Base-by-base conservation (phyloP, 441 rosid species). In the Gossypium schwendimanii region DNA sequence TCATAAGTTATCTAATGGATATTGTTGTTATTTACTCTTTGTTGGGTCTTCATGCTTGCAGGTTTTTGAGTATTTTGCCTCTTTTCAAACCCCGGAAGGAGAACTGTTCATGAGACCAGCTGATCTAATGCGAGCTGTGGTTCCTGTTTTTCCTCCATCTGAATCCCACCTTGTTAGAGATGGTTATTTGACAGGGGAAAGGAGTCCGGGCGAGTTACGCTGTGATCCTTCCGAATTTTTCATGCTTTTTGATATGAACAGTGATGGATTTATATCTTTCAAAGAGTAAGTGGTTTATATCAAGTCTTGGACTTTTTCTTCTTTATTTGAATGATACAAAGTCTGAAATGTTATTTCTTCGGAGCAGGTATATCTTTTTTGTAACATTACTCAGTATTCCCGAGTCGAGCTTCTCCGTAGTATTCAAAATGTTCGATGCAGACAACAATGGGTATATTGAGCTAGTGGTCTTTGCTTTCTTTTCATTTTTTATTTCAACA, bases 51-150 rank as follows among this genome's bases (percentile, higher is more conserved):
- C 44, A 24, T 63, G 28, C 44, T 31, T 63, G 76, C 18, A 93
- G 98, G 94, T 95, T 14, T 95, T 95, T 63, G 95, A 88, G 83
- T 92, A 92, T 82, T 95, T 95, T 79, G 97, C 98, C 24, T 87
- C 93, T 67, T 78, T 62, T 64, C 75, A 77, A 72, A 80, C 83
- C 44, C 72, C 79, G 2, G 79, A 82, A 36, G 95, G 99, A 57
- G 96, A 95, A 81, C 69, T 87, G 65, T 82, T 91, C 17, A 91
- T 95, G 99, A 87, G 61, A 79, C 93, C 97, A 0, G 90, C 80
- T 21, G 98, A 94, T 85, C 76, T 94, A 76, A 94, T 94, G 98
- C 88, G 97, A 3, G 98, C 98, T 1, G 80, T 86, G 9, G 90
- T 90, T 21, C 96, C 96, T 7, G 97, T 94, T 59, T 94, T 94